These are phyloP conservation scores for Ciborinia camelliae DNA, from an alignment of 2,329 filamentous ascomycete species.

Conservation along the genomic window DNA sequence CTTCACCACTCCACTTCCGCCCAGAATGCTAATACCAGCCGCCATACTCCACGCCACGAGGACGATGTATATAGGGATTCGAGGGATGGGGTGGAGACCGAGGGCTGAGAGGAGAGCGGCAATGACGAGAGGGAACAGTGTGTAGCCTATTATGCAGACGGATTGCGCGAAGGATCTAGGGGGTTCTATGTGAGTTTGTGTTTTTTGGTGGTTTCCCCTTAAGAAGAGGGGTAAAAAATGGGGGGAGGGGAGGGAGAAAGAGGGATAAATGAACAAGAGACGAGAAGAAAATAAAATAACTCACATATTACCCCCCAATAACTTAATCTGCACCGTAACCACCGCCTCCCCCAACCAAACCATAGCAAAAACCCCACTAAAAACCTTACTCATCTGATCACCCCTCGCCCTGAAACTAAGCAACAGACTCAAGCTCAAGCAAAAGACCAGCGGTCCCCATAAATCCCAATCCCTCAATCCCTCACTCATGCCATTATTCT, in stretches of 20 bases:
- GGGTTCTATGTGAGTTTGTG: too few relatives aligned
- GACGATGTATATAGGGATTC: slow-evolving; percentile 87
- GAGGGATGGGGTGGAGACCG: slow-evolving; percentile 70
- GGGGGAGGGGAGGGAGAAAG: neutral
- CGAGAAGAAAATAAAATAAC: slow-evolving; percentile 40
- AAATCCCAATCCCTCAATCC: slow-evolving; percentile 95
- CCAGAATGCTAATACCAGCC: slow-evolving; percentile 49
- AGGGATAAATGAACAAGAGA: too few relatives aligned
- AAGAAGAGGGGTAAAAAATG: slow-evolving; percentile 12
- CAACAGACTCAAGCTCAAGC: slow-evolving; percentile 80
- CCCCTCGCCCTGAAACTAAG: slow-evolving; percentile 76
- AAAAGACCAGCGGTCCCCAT: slow-evolving; percentile 96
- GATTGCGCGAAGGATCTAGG: slow-evolving; percentile 93
- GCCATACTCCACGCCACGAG: slow-evolving; percentile 91
- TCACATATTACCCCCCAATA: slow-evolving; percentile 95
- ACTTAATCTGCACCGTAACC: slow-evolving; percentile 96
- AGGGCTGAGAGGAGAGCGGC: slow-evolving; percentile 86
- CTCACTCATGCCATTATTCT: slow-evolving; percentile 70
- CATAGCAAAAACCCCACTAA: slow-evolving; percentile 93
- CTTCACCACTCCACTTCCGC: slow-evolving; percentile 23
- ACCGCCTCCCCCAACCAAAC: slow-evolving; percentile 96
- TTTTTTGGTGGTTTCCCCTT: too few relatives aligned
- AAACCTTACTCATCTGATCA: slow-evolving; percentile 83
- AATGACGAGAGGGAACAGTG: slow-evolving; percentile 92
- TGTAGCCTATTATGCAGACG: slow-evolving; percentile 97